phyloP scores from a whole-genome alignment of 2,329 filamentous ascomycete species.

The Dactylella cylindrospora region DNA sequence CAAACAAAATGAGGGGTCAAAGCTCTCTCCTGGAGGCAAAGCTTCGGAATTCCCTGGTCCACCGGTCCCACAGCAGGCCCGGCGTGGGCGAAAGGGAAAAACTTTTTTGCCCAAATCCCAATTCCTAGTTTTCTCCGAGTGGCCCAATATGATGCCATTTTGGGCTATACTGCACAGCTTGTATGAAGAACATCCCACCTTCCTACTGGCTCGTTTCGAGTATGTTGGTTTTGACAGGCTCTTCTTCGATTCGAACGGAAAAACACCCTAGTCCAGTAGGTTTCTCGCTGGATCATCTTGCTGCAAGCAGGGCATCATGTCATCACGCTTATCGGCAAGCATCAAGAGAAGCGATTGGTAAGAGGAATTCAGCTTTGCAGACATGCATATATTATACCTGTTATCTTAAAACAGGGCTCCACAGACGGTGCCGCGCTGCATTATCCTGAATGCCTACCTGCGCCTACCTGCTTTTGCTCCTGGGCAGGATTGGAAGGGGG shows the following conservation, averaged over 20 bases:
- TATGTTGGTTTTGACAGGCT: conserved; percentile 40
- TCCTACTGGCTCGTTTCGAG: conserved; percentile 36
- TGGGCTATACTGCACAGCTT: conserved; percentile 24
- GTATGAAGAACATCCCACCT: conserved; percentile 20
- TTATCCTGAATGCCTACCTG: conserved; percentile 34
- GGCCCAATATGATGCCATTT: conserved; percentile 25
- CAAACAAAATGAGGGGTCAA: conserved; percentile 40
- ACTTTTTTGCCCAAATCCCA: conserved; percentile 1
- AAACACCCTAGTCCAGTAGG: conserved; percentile 35
- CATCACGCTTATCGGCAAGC: conserved; percentile 19
- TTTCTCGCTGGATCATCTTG: no score
- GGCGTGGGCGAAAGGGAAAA: conserved; percentile 24
- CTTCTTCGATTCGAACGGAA: conserved; percentile 43
- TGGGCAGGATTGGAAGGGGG: no score
- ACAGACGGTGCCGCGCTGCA: conserved; percentile 37
- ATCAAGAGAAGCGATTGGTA: conserved; percentile 42
- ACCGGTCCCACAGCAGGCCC: conserved; percentile 13
- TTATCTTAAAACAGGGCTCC: conserved; percentile 34
- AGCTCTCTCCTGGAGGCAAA: conserved; percentile 27
- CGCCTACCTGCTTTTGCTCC: conserved; percentile 22
- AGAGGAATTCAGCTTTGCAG: conserved; percentile 13
- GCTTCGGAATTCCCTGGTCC: conserved; percentile 25
- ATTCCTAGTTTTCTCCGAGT: conserved; percentile 36
- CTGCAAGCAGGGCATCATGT: no score
- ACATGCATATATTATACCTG: conserved; percentile 34